Evolutionary conservation across 208 protist species (phyloP), one percentile per base, ranked within the genome.

Genomic region (Vickermania ingenoplastis): DNA sequence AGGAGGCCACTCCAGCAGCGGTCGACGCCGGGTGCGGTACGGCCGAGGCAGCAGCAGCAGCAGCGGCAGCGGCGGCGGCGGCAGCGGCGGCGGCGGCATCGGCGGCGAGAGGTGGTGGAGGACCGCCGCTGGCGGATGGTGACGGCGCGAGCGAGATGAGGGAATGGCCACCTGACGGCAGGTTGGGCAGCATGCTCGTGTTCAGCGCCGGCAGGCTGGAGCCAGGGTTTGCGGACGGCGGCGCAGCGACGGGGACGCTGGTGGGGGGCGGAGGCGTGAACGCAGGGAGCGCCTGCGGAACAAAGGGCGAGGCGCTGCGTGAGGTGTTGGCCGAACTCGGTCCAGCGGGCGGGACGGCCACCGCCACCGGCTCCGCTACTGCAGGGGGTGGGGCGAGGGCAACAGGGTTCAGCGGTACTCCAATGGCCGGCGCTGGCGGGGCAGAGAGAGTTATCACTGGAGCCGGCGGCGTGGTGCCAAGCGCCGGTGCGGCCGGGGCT

Each of bases 401-500:
- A 5, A 29, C 31, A 23, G 45, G 45, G 28, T 25, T 51, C 54
- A 27, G 26, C 5, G 24, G n/a, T 4, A 13, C 11, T 5, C 25
- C 54, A 27, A n/a, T 41, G 54, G 11, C 41, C 26, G 31, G 4
- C n/a, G 49, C 36, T 7, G 36, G 36, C 14, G 69, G 51, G 1
- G 69, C 36, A 3, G 63, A 21, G 49, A 57, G 65, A 26, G 52
- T 59, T 7, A 58, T 22, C 22, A 17, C 54, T 4, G 61, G 53
- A 2, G 74, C 65, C 27, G 58, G 41, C 4, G 7, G 60, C 0
- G 65, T 69, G 17, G 69, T 61, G 4, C 23, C 25, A 3, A 76
- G 59, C n/a, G 54, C 63, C 21, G 70, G 67, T 17, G 67, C 66
- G 17, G 75, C 73, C 24, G 69, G 61, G 28, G 57, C 49, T 29